Conservation (phyloP, 129 eudicot species). For the Ambrosia trifida region DNA sequence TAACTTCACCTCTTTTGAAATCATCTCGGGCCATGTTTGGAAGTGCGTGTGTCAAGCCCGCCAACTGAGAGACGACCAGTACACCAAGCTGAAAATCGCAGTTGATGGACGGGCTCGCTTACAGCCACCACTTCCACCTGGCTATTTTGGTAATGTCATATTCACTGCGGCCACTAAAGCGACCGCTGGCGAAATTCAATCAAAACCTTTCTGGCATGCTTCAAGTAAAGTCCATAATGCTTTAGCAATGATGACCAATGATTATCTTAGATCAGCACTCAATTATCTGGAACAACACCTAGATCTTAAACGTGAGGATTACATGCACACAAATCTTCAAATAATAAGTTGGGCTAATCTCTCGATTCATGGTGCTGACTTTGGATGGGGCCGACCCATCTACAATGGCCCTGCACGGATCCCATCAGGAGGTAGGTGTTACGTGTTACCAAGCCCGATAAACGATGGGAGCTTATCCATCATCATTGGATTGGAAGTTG, state of each 20-base stretch:
- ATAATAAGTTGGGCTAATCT: background rate
- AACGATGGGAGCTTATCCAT: background rate
- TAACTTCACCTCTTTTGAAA: background rate
- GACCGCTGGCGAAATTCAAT: background rate
- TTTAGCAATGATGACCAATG: background rate
- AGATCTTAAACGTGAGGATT: background rate
- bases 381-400: conserved; percentile 20
- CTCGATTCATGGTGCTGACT: background rate
- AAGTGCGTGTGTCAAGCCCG: too few species aligned
- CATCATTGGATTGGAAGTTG: background rate
- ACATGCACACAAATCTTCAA: background rate
- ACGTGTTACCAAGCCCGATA: background rate
- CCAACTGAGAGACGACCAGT: too few species aligned
- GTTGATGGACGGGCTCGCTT: background rate
- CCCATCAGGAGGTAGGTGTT: background rate
- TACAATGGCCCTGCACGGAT: background rate
- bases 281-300: conserved; percentile 13
- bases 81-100: background rate
- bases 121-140: background rate
- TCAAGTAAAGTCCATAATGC: background rate
- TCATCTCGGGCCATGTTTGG: too few species aligned
- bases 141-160: background rate
- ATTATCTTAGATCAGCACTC: background rate
- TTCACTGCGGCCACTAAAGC: background rate
- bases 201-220: background rate